Conservation (phyloP, 2,329 filamentous ascomycete species). For the Diaporthe eres region DNA sequence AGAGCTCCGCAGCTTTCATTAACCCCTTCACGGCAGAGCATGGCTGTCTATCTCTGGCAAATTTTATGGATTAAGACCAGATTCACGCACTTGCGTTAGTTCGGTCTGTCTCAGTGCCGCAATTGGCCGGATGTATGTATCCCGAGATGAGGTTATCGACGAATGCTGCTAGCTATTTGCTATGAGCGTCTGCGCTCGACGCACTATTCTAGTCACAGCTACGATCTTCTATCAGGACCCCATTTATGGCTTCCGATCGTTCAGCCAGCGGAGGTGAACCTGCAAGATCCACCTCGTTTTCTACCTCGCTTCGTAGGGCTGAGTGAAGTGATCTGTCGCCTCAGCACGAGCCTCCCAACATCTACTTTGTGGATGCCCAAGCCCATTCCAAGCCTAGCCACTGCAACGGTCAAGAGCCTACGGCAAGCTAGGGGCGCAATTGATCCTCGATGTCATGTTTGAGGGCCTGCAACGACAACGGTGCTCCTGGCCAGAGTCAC, state of each 20-base stretch:
- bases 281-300: background rate
- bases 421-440: background rate
- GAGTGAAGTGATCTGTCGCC: slow-evolving; percentile 19
- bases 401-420: slow-evolving; percentile 2
- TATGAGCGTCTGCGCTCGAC: background rate
- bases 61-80: background rate
- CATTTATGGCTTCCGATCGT: background rate
- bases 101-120: background rate
- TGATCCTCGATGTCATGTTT: slow-evolving; percentile 24
- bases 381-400: slow-evolving; percentile 7
- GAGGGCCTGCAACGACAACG: background rate
- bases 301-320: slow-evolving; percentile 9
- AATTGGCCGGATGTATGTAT: background rate
- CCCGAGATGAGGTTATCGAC: background rate
- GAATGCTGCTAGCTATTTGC: background rate
- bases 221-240: background rate
- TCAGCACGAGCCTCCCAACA: slow-evolving; percentile 14
- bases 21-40: background rate
- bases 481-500: background rate
- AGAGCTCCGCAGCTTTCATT: background rate
- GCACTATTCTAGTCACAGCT: background rate
- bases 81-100: background rate
- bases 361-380: background rate
- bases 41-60: background rate
- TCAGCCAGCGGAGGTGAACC: background rate